Percentiles rank a stretch among this genome's conserved stretches.
Conservation (phyloP, 805 yeast genomes). For the Candida ipomoeae region DNA sequence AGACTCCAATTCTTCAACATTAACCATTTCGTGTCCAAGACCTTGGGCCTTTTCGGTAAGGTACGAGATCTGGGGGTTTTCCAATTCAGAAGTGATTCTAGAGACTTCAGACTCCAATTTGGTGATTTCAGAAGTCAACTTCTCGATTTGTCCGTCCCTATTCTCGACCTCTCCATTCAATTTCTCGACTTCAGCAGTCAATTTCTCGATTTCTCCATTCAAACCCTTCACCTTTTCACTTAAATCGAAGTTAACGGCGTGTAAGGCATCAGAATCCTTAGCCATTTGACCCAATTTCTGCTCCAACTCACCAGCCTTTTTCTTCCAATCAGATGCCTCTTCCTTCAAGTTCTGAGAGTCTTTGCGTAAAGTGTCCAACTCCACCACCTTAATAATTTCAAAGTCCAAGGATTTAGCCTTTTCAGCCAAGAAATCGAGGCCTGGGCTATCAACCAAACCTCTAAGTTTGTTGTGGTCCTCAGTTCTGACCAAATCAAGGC, state of each 20-base stretch:
- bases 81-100: background rate
- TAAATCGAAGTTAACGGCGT: no score
- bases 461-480: slow-evolving; percentile 7
- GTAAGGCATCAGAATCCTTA: background rate
- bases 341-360: background rate
- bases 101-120: background rate
- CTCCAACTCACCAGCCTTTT: background rate
- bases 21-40: slow-evolving; percentile 4
- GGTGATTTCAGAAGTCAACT: background rate
- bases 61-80: background rate
- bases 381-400: background rate
- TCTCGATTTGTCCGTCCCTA: background rate
- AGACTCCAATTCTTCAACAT: slow-evolving; percentile 5
- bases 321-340: background rate
- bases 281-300: background rate
- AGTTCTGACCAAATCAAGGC: slow-evolving; percentile 1
- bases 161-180: background rate
- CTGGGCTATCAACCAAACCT: slow-evolving; percentile 6
- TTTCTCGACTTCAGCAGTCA: background rate
- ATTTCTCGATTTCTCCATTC: background rate
- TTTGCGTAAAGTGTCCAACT: background rate
- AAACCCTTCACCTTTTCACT: background rate
- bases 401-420: slow-evolving; percentile 6
- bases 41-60: slow-evolving; percentile 6
- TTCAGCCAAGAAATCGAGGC: background rate